Evolutionary conservation across 331 rosid species (phyloP).

Genomic region (Malus hybrid): DNA sequence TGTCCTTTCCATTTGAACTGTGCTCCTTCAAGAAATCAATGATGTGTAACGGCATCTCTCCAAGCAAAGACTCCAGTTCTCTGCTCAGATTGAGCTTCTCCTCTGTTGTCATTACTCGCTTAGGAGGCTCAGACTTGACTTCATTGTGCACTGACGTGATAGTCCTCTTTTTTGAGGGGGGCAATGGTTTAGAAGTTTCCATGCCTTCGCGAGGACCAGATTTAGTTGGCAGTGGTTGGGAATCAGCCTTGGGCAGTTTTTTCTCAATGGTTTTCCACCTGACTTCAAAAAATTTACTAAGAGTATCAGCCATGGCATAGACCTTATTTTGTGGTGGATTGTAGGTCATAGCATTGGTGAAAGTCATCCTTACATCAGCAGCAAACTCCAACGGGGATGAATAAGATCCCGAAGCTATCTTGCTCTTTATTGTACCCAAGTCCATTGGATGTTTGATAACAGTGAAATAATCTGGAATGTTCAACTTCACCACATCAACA

Average conservation of each 20-base stretch:
- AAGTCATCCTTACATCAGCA: constrained; percentile 62
- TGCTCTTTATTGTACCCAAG: constrained; percentile 63
- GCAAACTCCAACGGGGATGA: constrained; percentile 47
- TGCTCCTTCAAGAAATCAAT: constrained; percentile 67
- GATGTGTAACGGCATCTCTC: constrained; percentile 62
- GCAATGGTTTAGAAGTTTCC: constrained; percentile 16
- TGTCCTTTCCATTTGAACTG: constrained; percentile 56
- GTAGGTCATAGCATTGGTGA: constrained; percentile 73
- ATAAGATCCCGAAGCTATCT: constrained; percentile 47
- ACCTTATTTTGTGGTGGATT: constrained; percentile 70
- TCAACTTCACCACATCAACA: constrained; percentile 67
- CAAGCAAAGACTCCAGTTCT: constrained; percentile 62
- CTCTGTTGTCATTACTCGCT: constrained; percentile 50
- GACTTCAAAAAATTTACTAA: constrained; percentile 55
- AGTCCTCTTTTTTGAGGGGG: constrained; percentile 30
- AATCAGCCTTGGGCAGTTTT: constrained; percentile 45
- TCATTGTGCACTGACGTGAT: constrained; percentile 17
- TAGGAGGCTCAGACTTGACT: constrained; percentile 36
- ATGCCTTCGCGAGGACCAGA: constrained; percentile 21
- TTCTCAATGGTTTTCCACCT: constrained; percentile 79
- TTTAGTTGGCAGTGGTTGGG: constrained; percentile 28
- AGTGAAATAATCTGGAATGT: constrained; percentile 67
- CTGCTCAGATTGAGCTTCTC: constrained; percentile 55
- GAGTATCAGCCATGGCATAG: constrained; percentile 62
- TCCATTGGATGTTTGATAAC: constrained; percentile 83